Base-by-base conservation (phyloP, 139 green algal species). In the Picochlorum sp. region DNA sequence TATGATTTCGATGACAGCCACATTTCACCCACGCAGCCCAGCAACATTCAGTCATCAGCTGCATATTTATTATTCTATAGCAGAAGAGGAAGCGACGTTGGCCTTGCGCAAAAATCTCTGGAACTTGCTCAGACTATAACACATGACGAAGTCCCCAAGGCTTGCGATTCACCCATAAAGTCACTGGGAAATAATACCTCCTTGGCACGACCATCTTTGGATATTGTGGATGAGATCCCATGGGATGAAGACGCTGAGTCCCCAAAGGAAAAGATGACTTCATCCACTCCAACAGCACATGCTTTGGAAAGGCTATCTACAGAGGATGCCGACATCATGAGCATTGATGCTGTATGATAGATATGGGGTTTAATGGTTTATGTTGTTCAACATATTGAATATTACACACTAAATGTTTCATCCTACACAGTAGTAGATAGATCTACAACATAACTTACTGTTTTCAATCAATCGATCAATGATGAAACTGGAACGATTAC, bases 1-100 rank as follows among this genome's bases (percentile, higher is more conserved):
- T 81, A 88, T 67, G 75, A 58, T 39, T 98, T 92, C 70, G 86
- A 98, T 53, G 90, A 98, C 77, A 79, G 57, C 59, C 49, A 70
- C 35, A 75, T 88, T 2, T 63, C 49, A 1, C 16, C 40, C 0
- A 60, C 79, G 22, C 45, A 69, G 2, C 30, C 35, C 2, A 37
- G 49, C 3, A 43, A 22, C 1, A 74, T 86, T 47, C 39, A 24
- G 36, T 79, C 74, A 18, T 39, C 61, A 16, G 79, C 87, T 7
- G 91, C 88, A 2, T 98, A 98, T 61, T 63, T 98, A 45, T 81
- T 98, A 7, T 98, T 98, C 72, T 98, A 97, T 66, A 68, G 77
- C 12, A 76, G 83, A 32, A 68, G 57, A 2, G 20, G 57, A 32
- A 68, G 57, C 4, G 63, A 80, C 66, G 68, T 68, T 44, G 52